Percentiles rank a stretch among this genome's conserved stretches.
phyloP scores from a whole-genome alignment of 1,284 basidiomycete species.

The Austropuccinia psidii region DNA sequence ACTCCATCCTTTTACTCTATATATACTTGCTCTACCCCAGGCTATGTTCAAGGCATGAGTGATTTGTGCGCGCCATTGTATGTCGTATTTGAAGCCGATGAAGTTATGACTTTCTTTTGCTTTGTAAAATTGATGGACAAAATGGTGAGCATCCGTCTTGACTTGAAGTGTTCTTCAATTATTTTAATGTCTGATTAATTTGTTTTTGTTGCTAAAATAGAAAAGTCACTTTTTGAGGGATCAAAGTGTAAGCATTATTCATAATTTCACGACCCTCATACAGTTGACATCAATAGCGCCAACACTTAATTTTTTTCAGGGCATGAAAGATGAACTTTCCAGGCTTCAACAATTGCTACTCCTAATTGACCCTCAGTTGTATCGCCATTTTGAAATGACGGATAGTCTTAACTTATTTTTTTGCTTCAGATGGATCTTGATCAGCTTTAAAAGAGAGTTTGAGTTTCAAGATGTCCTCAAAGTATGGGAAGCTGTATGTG shows the following conservation, averaged over 20 bases:
- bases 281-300: background rate
- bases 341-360: constrained; percentile 24
- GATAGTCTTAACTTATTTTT: constrained; percentile 94
- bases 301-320: constrained; percentile 11
- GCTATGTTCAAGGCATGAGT: constrained; percentile 94
- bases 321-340: constrained; percentile 31
- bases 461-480: constrained; percentile 56
- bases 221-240: constrained; percentile 35
- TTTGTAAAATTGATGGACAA: constrained; percentile 90
- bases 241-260: constrained; percentile 28
- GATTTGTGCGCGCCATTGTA: constrained; percentile 91
- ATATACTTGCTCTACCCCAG: constrained; percentile 48
- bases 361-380: constrained; percentile 38
- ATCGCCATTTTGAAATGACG: constrained; percentile 61
- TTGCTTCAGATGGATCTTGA: constrained; percentile 72
- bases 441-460: constrained; percentile 18
- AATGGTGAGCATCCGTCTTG: constrained; percentile 79
- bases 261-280: background rate
- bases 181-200: constrained; percentile 26
- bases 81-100: constrained; percentile 78
- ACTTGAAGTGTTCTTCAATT: constrained; percentile 37
- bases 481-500: constrained; percentile 66
- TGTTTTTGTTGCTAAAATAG: background rate
- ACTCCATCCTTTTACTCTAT: constrained; percentile 42
- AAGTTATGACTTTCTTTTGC: constrained; percentile 88